These are phyloP conservation scores for Aspergillus novoparasiticus DNA, from an alignment of 2,329 filamentous ascomycete genomes.

Conservation along the genomic window DNA sequence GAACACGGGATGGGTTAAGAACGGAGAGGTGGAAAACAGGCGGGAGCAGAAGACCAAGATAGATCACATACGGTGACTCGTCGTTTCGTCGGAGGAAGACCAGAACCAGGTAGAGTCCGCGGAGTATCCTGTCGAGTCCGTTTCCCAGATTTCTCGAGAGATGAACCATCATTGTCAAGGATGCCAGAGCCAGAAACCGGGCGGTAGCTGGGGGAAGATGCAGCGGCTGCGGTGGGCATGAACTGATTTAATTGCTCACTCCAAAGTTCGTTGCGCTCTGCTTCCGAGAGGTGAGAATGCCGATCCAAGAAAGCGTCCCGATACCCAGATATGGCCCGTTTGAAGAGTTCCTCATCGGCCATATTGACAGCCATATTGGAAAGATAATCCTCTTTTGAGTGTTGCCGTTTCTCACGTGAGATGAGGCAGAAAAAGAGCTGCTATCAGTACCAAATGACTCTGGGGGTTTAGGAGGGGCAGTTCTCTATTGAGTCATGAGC, in stretches of 20 bases:
- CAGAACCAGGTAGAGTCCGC: conserved; percentile 42
- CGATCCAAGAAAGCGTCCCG: conserved; percentile 46
- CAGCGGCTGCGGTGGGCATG: conserved; percentile 31
- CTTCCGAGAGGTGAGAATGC: conserved; percentile 44
- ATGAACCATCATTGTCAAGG: conserved; percentile 23
- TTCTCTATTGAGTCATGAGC: conserved; percentile 6
- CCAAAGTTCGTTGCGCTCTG: conserved; percentile 45
- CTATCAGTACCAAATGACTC: conserved; percentile 33
- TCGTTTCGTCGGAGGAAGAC: conserved; percentile 45
- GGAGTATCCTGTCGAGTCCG: conserved; percentile 45
- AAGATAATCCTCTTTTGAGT: conserved; percentile 20
- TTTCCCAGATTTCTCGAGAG: conserved; percentile 42
- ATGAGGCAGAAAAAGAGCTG: conserved; percentile 23
- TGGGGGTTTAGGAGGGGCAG: conserved; percentile 8
- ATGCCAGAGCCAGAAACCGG: conserved; percentile 24
- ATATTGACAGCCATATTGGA: conserved; percentile 38
- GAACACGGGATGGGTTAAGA: conserved; percentile 27
- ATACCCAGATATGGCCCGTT: conserved; percentile 44
- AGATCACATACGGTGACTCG: conserved; percentile 50
- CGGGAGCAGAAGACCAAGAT: conserved; percentile 43
- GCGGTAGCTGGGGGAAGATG: conserved; percentile 22
- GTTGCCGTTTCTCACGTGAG: conserved; percentile 15
- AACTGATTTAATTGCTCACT: conserved; percentile 42
- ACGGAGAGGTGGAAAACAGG: conserved; percentile 27
- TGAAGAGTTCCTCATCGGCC: conserved; percentile 44